A percentile compares a stretch with the other conserved stretches of the same genome.
These are phyloP conservation scores for Hypoxylon sp. DNA, from an alignment of 2,329 filamentous ascomycete genomes.

Conservation along the genomic window DNA sequence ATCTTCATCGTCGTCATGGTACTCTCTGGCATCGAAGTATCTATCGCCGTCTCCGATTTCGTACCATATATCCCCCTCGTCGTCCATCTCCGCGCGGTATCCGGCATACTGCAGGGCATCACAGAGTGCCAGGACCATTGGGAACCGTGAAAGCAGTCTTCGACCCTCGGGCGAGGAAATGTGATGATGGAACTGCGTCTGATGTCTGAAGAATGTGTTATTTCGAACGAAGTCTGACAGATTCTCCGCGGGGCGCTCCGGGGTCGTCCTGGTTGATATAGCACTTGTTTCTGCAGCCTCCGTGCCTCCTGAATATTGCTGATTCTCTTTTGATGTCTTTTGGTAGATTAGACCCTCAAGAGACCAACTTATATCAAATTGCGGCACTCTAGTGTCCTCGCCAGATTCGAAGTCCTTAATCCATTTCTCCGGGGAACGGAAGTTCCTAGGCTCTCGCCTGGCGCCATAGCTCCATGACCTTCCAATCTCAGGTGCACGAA, in stretches of 20 bases:
- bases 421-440: no score
- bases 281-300: not conserved
- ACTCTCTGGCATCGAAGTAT: slow-evolving; percentile 9
- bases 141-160: slow-evolving; percentile 1
- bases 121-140: not conserved
- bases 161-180: slow-evolving; percentile 1
- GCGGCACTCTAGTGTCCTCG: not conserved
- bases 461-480: no score
- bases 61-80: slow-evolving; percentile 15
- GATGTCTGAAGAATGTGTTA: not conserved
- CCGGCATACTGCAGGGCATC: slow-evolving; percentile 8
- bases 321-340: not conserved
- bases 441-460: no score
- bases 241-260: no score
- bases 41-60: not conserved
- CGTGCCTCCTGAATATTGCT: no score
- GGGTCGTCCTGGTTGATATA: no score
- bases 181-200: not conserved
- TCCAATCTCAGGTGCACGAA: no score
- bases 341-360: not conserved
- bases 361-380: not conserved
- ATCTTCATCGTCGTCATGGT: not conserved
- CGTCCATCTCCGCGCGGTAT: slow-evolving; percentile 11
- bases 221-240: no score
- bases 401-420: not conserved